Conservation (phyloP, 2,329 filamentous ascomycete genomes). For the Fusarium verrucosum region DNA sequence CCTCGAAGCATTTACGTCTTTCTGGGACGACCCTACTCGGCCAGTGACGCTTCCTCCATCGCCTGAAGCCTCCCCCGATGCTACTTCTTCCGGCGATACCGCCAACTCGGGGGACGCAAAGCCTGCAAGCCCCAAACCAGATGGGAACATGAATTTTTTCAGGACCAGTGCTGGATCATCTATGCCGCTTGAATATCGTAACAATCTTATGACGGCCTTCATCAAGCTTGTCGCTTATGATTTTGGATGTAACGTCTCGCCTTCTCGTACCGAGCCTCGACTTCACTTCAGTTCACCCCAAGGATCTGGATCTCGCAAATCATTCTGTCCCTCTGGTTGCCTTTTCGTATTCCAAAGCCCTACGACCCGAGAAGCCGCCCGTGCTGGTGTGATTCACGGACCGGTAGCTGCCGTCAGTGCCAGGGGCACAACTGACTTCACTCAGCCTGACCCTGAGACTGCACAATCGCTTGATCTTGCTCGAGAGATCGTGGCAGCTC, state of each 20-base stretch:
- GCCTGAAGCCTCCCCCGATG: constrained; percentile 45
- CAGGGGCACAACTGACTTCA: constrained; percentile 64
- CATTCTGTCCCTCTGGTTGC: constrained; percentile 67
- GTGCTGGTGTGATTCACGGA: constrained; percentile 68
- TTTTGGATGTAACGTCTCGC: constrained; percentile 69
- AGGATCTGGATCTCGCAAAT: constrained; percentile 51
- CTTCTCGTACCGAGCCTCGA: constrained; percentile 66
- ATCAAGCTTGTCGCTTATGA: constrained; percentile 72
- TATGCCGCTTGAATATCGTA: constrained; percentile 67
- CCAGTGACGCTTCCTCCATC: constrained; percentile 46
- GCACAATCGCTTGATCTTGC: constrained; percentile 71
- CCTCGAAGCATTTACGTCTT: constrained; percentile 66
- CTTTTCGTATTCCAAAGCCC: constrained; percentile 70
- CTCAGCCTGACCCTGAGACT: constrained; percentile 52
- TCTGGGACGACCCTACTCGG: constrained; percentile 69
- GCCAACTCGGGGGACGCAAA: constrained; percentile 16
- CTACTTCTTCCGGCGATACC: constrained; percentile 18
- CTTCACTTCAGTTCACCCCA: constrained; percentile 61
- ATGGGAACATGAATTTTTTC: constrained; percentile 18
- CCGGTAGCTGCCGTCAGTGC: constrained; percentile 69
- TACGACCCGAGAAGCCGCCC: constrained; percentile 66
- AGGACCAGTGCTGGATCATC: constrained; percentile 62
- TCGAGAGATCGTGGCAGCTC: constrained; percentile 67
- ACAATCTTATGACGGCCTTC: constrained; percentile 66
- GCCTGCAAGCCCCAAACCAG: constrained; percentile 20